Base-by-base conservation (phyloP, 345 rosid genomes). In the Murraya paniculata region DNA sequence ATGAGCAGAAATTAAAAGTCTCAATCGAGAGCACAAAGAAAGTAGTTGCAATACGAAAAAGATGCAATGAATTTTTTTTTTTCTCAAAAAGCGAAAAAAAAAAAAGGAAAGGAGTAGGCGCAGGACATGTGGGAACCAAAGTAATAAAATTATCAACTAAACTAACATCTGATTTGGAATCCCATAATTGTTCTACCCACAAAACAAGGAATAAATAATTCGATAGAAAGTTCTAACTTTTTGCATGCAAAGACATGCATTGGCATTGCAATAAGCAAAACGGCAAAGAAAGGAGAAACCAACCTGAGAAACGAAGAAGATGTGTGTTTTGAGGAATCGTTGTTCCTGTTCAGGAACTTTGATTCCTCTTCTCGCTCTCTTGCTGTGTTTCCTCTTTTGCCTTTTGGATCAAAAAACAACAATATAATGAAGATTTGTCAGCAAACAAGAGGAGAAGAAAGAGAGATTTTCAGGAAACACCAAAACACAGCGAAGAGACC, bases 321-420 rank as follows among this genome's bases (percentile, higher is more conserved):
- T 19, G 78, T 1, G 22, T 53, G 21, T 53, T 53, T 53, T 30
- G 70, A 64, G 78, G 78, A 75, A 75, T 48, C 78, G 70, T 64
- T 45, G 78, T 48, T 75, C 78, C 78, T 48, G 41, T 2, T 9
- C 11, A 75, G 78, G 78, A 75, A 75, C 78, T 19, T 41, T 1
- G 50, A 75, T 64, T 64, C 78, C 78, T 48, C 82, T 0, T 61
- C 16, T 64, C 78, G 50, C 71, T 77, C 67, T 73, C 78, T 67
- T 30, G 48, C 59, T 70, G 24, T 28, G 36, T 50, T n/a, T 70
- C 73, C 24, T 50, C 41, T 19, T 11, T 11, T 3, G 50, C 1
- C 50, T 41, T 41, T 39, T 39, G 45, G 45, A 39, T 39, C 4
- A 39, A 39, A 2, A 39, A 39, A 9, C 9, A 31, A 31, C 4